Conservation (phyloP, 768 basidiomycete species). For the Leccinum uliginosum region DNA sequence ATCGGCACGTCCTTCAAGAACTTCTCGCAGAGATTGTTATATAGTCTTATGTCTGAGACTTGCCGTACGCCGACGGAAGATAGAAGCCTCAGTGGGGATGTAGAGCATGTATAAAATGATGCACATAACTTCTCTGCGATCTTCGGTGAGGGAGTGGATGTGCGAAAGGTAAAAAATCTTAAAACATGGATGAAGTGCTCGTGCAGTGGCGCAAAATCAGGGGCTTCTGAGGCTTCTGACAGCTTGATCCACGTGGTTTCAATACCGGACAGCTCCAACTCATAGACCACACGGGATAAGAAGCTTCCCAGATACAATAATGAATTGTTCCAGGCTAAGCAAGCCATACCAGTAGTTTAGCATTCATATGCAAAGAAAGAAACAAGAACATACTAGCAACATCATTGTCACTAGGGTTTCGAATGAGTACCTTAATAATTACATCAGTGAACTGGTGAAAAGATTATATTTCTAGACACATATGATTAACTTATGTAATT, state of each 20-base stretch:
- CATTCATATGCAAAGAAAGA: too few species aligned
- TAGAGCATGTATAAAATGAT: not conserved
- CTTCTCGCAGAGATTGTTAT: not conserved
- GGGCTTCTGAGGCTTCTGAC: not conserved
- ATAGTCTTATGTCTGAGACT: not conserved
- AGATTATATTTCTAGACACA: too few species aligned
- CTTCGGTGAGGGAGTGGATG: not conserved
- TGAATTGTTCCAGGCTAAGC: not conserved
- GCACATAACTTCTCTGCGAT: not conserved
- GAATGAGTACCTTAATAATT: not conserved
- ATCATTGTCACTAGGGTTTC: not conserved
- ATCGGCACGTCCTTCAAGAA: conserved; percentile 64
- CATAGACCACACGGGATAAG: not conserved
- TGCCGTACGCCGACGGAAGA: not conserved
- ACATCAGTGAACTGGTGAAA: too few species aligned
- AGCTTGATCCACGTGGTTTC: not conserved
- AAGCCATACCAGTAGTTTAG: not conserved
- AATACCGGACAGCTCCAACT: not conserved
- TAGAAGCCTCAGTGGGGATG: not conserved
- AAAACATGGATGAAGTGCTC: not conserved
- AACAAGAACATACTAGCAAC: conserved; percentile 51
- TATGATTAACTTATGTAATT: too few species aligned
- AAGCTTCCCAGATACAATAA: not conserved
- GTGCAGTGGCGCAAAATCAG: not conserved
- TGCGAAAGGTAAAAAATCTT: not conserved